A percentile compares a stretch with the other conserved stretches of the same genome.
These are phyloP conservation scores for Colletotrichum somersetense DNA, from an alignment of 2,329 filamentous ascomycete species.

Conservation along the genomic window DNA sequence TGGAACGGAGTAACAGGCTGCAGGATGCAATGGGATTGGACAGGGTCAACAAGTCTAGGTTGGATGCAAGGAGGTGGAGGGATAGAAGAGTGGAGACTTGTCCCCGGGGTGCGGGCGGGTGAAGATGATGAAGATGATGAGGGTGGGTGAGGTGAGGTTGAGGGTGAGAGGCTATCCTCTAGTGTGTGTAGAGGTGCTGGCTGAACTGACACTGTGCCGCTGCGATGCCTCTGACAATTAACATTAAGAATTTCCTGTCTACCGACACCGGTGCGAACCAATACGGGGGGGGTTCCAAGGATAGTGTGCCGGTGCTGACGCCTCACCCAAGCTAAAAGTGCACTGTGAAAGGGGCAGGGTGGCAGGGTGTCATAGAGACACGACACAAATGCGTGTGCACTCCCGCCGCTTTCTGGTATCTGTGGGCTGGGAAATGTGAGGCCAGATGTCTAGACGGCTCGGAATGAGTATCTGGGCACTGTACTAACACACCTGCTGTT, in stretches of 20 bases:
- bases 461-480: not conserved
- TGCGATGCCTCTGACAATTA: slow-evolving; percentile 31
- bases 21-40: slow-evolving; percentile 26
- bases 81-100: slow-evolving; percentile 9
- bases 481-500: not conserved
- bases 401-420: not conserved
- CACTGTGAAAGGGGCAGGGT: not conserved
- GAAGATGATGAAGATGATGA: not conserved
- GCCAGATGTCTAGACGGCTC: not conserved
- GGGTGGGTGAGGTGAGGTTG: not conserved
- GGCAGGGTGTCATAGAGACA: slow-evolving; percentile 15
- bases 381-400: not conserved
- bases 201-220: slow-evolving; percentile 33
- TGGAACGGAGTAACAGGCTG: slow-evolving; percentile 14
- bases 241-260: slow-evolving; percentile 10
- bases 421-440: not conserved
- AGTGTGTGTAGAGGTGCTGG: slow-evolving; percentile 4
- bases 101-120: not conserved
- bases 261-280: not conserved
- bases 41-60: slow-evolving; percentile 10
- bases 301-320: slow-evolving; percentile 14
- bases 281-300: not conserved
- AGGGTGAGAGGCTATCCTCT: not conserved
- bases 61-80: slow-evolving; percentile 38
- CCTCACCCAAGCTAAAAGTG: slow-evolving; percentile 1